A percentile compares a stretch with the other conserved stretches of the same genome.
These are phyloP conservation scores for Vinca minor DNA, from an alignment of 257 asterid species.

Conservation along the genomic window DNA sequence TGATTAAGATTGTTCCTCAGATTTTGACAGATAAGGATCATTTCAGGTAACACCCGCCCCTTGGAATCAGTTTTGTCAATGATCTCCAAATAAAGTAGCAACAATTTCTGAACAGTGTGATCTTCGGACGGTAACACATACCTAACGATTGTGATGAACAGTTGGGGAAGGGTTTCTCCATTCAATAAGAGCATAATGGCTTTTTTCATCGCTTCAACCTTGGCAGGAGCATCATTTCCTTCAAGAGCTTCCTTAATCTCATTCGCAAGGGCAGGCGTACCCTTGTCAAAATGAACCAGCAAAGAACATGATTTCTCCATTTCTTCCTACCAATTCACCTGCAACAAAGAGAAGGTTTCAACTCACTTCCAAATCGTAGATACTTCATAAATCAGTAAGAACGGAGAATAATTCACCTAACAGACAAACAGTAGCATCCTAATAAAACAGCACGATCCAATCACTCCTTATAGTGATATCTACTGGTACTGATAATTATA, in stretches of 20 bases:
- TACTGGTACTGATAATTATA: not conserved
- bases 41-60: conserved; percentile 78
- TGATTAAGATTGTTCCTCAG: conserved; percentile 81
- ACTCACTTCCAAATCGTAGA: not conserved
- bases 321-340: conserved; percentile 19
- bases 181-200: conserved; percentile 86
- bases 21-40: conserved; percentile 87
- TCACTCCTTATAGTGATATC: not conserved
- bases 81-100: conserved; percentile 68
- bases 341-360: not conserved
- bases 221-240: conserved; percentile 65
- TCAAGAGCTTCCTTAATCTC: conserved; percentile 96
- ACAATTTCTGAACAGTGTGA: conserved; percentile 74
- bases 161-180: conserved; percentile 84
- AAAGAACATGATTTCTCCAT: conserved; percentile 89
- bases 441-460: not conserved
- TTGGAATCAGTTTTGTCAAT: conserved; percentile 79
- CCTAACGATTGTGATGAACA: conserved; percentile 73
- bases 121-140: conserved; percentile 88
- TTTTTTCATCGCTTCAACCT: conserved; percentile 79
- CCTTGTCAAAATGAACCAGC: conserved; percentile 82
- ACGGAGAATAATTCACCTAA: not conserved
- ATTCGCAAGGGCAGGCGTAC: conserved; percentile 75
- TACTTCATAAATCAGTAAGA: not conserved
- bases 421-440: not conserved